Evolutionary conservation across 2,329 filamentous ascomycete species (phyloP).

Genomic region (Colletotrichum euphorbiae): DNA sequence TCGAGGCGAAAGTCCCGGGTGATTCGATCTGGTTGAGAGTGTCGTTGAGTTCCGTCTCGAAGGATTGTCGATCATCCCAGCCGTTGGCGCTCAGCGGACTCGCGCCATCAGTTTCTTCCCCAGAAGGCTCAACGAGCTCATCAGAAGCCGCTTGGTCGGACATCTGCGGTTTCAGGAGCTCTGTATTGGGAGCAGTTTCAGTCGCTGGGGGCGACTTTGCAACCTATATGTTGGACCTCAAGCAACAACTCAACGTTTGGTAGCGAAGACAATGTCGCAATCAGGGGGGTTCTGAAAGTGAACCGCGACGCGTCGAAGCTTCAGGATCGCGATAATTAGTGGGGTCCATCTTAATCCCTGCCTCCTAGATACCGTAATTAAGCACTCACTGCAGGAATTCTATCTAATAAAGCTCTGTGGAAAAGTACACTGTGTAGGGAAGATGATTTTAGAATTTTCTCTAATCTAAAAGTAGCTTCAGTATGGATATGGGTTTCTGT

Average conservation of each 20-base stretch:
- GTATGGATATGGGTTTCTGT: too few relatives aligned
- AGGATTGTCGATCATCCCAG: neutral
- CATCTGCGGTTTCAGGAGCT: neutral
- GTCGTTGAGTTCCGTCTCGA: constrained; percentile 30
- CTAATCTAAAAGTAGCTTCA: too few relatives aligned
- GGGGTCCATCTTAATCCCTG: neutral
- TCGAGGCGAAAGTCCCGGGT: constrained; percentile 40
- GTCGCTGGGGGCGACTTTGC: neutral
- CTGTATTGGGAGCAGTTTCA: neutral
- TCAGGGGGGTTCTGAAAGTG: neutral
- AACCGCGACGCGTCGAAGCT: neutral
- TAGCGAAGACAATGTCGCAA: neutral
- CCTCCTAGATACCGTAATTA: too few relatives aligned
- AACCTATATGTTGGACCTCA: too few relatives aligned
- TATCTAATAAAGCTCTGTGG: too few relatives aligned
- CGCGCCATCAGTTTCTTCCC: too few relatives aligned
- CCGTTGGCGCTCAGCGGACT: neutral
- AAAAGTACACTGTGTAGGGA: too few relatives aligned
- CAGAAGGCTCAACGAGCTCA: too few relatives aligned
- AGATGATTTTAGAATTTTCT: too few relatives aligned
- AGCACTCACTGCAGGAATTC: too few relatives aligned
- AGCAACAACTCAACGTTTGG: neutral
- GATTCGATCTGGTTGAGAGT: constrained; percentile 34
- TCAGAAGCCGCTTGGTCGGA: too few relatives aligned
- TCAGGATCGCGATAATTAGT: constrained; percentile 6